Conservation (phyloP, 768 basidiomycete species). For the Termitomyces sp. region DNA sequence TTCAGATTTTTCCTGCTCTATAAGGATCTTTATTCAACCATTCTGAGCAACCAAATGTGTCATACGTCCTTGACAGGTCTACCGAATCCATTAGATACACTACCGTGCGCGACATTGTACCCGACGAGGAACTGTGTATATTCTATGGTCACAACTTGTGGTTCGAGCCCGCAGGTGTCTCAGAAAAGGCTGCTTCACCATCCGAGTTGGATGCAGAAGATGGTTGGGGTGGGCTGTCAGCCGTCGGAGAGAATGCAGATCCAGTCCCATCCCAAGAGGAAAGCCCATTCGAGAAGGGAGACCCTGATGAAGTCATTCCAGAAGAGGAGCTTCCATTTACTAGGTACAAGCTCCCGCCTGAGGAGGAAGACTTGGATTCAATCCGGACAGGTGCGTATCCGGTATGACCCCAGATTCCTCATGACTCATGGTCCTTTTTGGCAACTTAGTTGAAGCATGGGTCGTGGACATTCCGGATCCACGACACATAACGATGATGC, state of each 20-base stretch:
- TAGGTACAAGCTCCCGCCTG: slow-evolving; percentile 53
- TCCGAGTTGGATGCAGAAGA: slow-evolving; percentile 26
- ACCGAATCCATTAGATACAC: slow-evolving; percentile 61
- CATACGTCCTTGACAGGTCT: slow-evolving; percentile 48
- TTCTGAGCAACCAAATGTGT: slow-evolving; percentile 63
- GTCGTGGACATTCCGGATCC: slow-evolving; percentile 68
- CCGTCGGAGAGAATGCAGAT: slow-evolving; percentile 18
- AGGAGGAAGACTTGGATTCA: slow-evolving; percentile 55
- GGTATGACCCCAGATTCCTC: background rate
- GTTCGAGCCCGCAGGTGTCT: slow-evolving; percentile 43
- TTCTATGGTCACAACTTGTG: slow-evolving; percentile 68
- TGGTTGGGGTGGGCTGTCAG: slow-evolving; percentile 41
- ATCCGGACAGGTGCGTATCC: slow-evolving; percentile 49
- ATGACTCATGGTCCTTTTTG: background rate
- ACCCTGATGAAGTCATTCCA: slow-evolving; percentile 42
- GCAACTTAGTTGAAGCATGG: slow-evolving; percentile 63
- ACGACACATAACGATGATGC: slow-evolving; percentile 50
- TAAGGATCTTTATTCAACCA: slow-evolving; percentile 84
- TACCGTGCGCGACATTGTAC: slow-evolving; percentile 45
- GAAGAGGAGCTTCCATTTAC: slow-evolving; percentile 65
- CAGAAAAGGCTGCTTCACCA: background rate
- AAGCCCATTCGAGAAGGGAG: slow-evolving; percentile 29
- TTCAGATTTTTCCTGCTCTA: background rate
- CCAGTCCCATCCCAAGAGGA: slow-evolving; percentile 2
- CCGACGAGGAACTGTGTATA: slow-evolving; percentile 75